These are phyloP conservation scores for Kodamaea alishanica DNA, from an alignment of 1,139 yeast genomes.

Conservation along the genomic window DNA sequence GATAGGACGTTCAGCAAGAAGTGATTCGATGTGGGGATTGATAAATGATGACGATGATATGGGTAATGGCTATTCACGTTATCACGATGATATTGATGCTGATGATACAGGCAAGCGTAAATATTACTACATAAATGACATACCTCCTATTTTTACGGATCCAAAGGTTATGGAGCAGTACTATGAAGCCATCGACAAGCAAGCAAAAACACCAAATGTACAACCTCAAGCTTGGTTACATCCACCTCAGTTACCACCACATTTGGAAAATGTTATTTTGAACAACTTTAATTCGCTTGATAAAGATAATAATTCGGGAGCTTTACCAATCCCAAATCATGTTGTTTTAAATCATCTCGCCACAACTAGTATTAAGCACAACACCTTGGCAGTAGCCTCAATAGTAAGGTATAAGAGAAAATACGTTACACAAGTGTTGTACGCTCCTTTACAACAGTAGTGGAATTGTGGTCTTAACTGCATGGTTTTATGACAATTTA, in stretches of 20 bases:
- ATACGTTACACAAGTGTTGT: conserved; percentile 48
- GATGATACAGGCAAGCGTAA: conserved; percentile 16
- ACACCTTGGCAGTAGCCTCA: conserved; percentile 48
- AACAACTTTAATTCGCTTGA: conserved; percentile 47
- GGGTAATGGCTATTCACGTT: conserved; percentile 77
- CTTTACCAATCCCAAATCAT: conserved; percentile 48
- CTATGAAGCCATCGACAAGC: conserved; percentile 68
- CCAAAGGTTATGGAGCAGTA: conserved; percentile 61
- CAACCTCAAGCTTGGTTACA: conserved; percentile 66
- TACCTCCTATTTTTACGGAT: conserved; percentile 88
- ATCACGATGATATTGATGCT: conserved; percentile 55
- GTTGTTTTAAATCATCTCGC: conserved; percentile 48
- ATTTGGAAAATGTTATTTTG: conserved; percentile 45
- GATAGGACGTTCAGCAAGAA: conserved; percentile 19
- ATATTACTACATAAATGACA: conserved; percentile 56
- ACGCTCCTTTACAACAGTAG: conserved; percentile 43
- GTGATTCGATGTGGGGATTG: conserved; percentile 54
- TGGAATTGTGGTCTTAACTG: not conserved
- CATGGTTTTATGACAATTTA: too few relatives aligned
- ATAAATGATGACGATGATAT: conserved; percentile 70
- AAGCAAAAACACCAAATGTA: conserved; percentile 60
- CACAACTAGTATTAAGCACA: conserved; percentile 47
- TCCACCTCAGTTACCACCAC: conserved; percentile 52
- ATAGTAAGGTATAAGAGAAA: conserved; percentile 47
- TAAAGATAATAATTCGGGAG: conserved; percentile 46